A percentile compares a stretch with the other conserved stretches of the same genome.
Conservation (phyloP, 2,329 filamentous ascomycete genomes). For the Ramularia collo-cygni region DNA sequence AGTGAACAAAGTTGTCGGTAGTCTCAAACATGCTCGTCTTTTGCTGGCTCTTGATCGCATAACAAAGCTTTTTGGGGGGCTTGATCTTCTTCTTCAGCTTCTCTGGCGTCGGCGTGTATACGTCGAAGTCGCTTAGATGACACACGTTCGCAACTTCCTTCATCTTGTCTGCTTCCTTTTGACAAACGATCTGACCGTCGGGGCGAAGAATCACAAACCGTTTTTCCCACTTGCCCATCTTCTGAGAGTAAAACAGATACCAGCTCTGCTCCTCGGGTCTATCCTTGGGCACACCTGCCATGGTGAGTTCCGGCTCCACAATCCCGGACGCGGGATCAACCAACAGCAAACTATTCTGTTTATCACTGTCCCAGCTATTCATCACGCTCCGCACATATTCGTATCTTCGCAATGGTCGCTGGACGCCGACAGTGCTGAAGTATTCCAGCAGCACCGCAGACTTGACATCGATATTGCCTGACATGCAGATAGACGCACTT, state of each 20-base stretch:
- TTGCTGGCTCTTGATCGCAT: slow-evolving; percentile 86
- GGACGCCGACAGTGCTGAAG: slow-evolving; percentile 68
- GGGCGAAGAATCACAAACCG: slow-evolving; percentile 65
- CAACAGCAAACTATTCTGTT: slow-evolving; percentile 67
- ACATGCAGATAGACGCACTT: slow-evolving; percentile 57
- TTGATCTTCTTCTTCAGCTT: slow-evolving; percentile 65
- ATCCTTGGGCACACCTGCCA: slow-evolving; percentile 55
- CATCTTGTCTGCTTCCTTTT: slow-evolving; percentile 61
- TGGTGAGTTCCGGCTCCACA: slow-evolving; percentile 56
- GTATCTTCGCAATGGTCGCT: slow-evolving; percentile 76
- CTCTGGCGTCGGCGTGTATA: slow-evolving; percentile 68
- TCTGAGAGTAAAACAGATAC: slow-evolving; percentile 72
- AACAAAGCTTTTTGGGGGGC: slow-evolving; percentile 78
- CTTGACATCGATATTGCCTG: slow-evolving; percentile 56
- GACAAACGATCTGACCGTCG: slow-evolving; percentile 64
- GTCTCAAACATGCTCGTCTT: slow-evolving; percentile 77
- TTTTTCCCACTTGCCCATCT: slow-evolving; percentile 82
- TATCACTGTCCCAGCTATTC: slow-evolving; percentile 85
- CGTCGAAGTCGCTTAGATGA: slow-evolving; percentile 86
- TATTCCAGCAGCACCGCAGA: slow-evolving; percentile 69
- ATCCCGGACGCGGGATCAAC: slow-evolving; percentile 47
- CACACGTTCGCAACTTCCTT: slow-evolving; percentile 68
- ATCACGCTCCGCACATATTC: slow-evolving; percentile 80
- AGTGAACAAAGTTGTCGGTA: slow-evolving; percentile 83
- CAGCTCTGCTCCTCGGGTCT: slow-evolving; percentile 62